Evolutionary conservation across 208 protist species (phyloP), one percentile per base, ranked within the genome.

Genomic region (Leishmania martiniquensis): DNA sequence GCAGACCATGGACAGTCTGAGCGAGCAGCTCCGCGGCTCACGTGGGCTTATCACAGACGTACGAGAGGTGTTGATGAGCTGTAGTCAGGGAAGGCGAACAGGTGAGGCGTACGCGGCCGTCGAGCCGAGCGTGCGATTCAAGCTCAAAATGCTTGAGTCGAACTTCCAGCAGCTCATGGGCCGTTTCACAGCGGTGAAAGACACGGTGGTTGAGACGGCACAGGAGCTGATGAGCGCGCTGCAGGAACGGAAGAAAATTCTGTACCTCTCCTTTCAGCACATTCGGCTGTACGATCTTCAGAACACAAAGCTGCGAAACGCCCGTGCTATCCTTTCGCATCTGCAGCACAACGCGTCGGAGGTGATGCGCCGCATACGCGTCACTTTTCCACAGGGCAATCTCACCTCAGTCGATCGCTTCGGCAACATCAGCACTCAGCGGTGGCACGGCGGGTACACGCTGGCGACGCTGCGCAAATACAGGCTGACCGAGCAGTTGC

Each of bases 221-320:
- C 83, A 95, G 57, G 93, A 97, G 77, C 87, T 97, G 42, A 93
- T 97, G 88, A 94, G 47, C 52, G 94, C 96, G 13, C 77, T 98
- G 75, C 87, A 95, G 60, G 96, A 98, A 55, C 89, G 94, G 39
- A 97, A 97, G 71, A 95, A 95, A 80, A 93, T 96, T 68, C 87
- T 98, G 7, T 95, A 96, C 80, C 84, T 98, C n/a, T 95, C 93
- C 42, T 88, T 96, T 29, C 96, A 98, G 81, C 96, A 98, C 85
- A 95, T 98, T 76, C 95, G 94, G 13, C 77, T 96, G 29, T 97
- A 97, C 80, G 96, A 97, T 76, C 77, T 97, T 70, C 93, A 97
- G 71, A 96, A 93, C 77, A 72, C 81, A 1, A 97, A 97, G 57
- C 85, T 97, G 80, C 93, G 94, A 25, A 81, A 87, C 49, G 82